Evolutionary conservation across 495 filamentous ascomycete species (phyloP).

Genomic region (Zalerion maritima): DNA sequence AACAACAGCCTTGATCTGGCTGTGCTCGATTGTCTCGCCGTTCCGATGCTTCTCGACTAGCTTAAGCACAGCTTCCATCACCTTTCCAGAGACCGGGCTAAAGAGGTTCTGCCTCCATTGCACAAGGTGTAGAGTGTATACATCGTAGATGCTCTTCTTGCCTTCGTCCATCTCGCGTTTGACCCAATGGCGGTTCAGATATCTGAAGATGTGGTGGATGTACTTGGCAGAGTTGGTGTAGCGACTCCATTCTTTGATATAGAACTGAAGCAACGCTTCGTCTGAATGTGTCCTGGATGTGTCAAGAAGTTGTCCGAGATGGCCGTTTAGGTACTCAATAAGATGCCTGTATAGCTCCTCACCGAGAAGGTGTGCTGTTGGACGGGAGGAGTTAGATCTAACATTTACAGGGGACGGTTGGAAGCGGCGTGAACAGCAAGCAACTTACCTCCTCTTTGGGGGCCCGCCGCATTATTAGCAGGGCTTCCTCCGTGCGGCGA

Average conservation of each 20-base stretch:
- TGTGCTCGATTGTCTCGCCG: conserved; percentile 94
- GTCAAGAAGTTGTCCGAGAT: conserved; percentile 50
- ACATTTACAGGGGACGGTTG: background rate
- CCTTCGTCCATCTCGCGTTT: conserved; percentile 98
- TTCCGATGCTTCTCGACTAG: conserved; percentile 96
- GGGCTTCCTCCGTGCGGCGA: conserved; percentile 24
- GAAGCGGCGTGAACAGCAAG: conserved; percentile 2
- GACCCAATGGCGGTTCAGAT: conserved; percentile 97
- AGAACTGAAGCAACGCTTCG: conserved; percentile 84
- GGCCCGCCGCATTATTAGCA: conserved; percentile 25
- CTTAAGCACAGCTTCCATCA: conserved; percentile 90
- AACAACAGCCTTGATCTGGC: conserved; percentile 92
- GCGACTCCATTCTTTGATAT: conserved; percentile 90
- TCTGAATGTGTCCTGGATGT: conserved; percentile 66
- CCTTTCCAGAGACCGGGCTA: conserved; percentile 60
- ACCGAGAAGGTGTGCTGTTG: conserved; percentile 73
- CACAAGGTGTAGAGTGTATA: conserved; percentile 91
- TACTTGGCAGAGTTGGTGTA: conserved; percentile 94
- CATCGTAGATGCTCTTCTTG: conserved; percentile 96
- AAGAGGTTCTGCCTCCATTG: conserved; percentile 92
- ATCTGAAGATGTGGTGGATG: conserved; percentile 92
- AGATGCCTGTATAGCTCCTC: conserved; percentile 93
- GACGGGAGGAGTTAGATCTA: conserved; percentile 7
- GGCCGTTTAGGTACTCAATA: conserved; percentile 63
- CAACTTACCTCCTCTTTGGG: conserved; percentile 71